These are phyloP conservation scores for Escovopsis weberi DNA, from an alignment of 2,329 filamentous ascomycete species.

Conservation along the genomic window DNA sequence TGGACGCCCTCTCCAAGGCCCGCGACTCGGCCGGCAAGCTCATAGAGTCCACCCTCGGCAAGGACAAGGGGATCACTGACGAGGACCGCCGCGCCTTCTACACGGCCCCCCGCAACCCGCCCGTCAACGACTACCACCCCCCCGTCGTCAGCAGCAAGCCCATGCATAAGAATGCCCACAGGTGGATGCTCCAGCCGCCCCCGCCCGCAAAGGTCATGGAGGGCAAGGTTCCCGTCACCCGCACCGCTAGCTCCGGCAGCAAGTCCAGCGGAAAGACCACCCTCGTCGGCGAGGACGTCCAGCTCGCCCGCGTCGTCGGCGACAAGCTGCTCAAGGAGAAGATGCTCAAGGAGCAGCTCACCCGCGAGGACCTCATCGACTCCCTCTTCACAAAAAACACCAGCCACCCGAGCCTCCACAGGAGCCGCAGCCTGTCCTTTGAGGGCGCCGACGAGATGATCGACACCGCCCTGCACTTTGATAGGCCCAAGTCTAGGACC, in stretches of 20 bases:
- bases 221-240: slow-evolving; percentile 58
- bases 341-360: slow-evolving; percentile 26
- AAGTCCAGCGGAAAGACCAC: slow-evolving; percentile 32
- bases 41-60: slow-evolving; percentile 36
- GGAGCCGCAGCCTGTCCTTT: slow-evolving; percentile 24
- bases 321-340: slow-evolving; percentile 33
- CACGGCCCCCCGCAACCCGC: slow-evolving; percentile 46
- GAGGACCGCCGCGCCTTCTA: slow-evolving; percentile 46
- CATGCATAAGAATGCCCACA: slow-evolving; percentile 52
- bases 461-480: slow-evolving; percentile 14
- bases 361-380: slow-evolving; percentile 31
- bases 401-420: slow-evolving; percentile 17
- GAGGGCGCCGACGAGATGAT: slow-evolving; percentile 21
- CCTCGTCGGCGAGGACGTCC: slow-evolving; percentile 24
- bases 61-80: slow-evolving; percentile 38
- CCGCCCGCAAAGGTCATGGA: slow-evolving; percentile 86
- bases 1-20: slow-evolving; percentile 44
- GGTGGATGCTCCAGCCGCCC: slow-evolving; percentile 88
- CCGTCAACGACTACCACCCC: slow-evolving; percentile 75
- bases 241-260: slow-evolving; percentile 44
- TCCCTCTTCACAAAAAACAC: slow-evolving; percentile 23
- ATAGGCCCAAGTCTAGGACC: slow-evolving; percentile 12
- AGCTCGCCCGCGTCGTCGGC: slow-evolving; percentile 28
- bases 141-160: slow-evolving; percentile 69
- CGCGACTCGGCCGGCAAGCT: slow-evolving; percentile 39